phyloP scores from a whole-genome alignment of 2,329 filamentous ascomycete species.

The Akanthomyces muscarius region DNA sequence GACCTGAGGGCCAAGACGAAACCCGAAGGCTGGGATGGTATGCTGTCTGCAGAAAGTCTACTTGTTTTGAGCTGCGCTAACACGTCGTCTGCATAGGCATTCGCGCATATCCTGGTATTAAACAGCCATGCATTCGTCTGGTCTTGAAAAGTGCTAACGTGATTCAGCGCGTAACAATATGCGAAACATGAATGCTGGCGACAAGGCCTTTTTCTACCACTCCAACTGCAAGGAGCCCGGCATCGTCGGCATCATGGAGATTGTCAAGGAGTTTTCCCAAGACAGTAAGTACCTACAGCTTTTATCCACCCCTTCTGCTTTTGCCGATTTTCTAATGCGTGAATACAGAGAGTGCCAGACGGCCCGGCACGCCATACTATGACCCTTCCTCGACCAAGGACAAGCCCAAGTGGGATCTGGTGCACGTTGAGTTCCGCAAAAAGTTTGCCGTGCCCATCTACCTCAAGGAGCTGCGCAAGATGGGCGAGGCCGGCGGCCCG shows the following conservation, averaged over 20 bases:
- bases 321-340: background rate
- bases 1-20: constrained; percentile 68
- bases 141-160: constrained; percentile 10
- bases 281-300: constrained; percentile 55
- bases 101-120: constrained; percentile 44
- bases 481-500: constrained; percentile 51
- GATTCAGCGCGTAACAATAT: constrained; percentile 75
- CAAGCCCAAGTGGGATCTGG: constrained; percentile 70
- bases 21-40: constrained; percentile 91
- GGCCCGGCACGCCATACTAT: constrained; percentile 63
- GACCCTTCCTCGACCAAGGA: constrained; percentile 65
- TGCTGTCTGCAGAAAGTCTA: constrained; percentile 23
- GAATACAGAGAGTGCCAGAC: constrained; percentile 29
- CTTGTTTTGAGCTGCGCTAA: background rate
- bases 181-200: constrained; percentile 83
- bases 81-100: constrained; percentile 36
- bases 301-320: background rate
- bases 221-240: constrained; percentile 88
- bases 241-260: constrained; percentile 83
- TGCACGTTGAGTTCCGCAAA: constrained; percentile 80
- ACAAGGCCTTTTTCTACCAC: constrained; percentile 95
- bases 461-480: constrained; percentile 66
- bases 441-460: constrained; percentile 72
- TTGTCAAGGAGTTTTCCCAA: constrained; percentile 76
- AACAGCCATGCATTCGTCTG: background rate